Evolutionary conservation across 179 eudicot genomes (phyloP), one percentile per base, ranked within the genome.

Genomic region (Heliamphora pulchella): DNA sequence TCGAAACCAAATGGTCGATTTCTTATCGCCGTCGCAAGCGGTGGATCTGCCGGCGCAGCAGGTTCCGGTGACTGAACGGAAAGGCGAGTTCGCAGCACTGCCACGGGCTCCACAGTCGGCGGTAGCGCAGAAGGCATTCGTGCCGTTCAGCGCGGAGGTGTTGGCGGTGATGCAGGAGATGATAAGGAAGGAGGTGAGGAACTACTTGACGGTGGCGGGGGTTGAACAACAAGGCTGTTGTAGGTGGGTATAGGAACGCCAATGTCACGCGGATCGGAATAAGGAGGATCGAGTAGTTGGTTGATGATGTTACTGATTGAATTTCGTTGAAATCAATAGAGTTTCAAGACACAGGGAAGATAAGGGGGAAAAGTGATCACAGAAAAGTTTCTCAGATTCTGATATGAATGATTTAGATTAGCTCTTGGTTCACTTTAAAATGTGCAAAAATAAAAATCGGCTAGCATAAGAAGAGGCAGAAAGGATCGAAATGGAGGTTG

Each of bases 141-240:
- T 79, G 83, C 85, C 86, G 69, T 85, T 88, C 31, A 85, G 69
- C 18, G 70, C 77, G 66, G 91, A 89, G 83, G 67, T 89, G 75
- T 39, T 85, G 87, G 80, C 81, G 79, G 88, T 85, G 85, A 87
- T 89, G 85, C 89, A 89, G 77, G 91, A 87, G 41, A 89, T 89
- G 91, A 85, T 89, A 67, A 83, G 78, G 85, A 81, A 73, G 54
- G 91, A 89, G 80, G 91, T 89, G 82, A 83, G 91, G 84, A 85
- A 58, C 48, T 89, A 89, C 76, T 85, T 89, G 91, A 76, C 78
- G 50, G 85, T 89, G 91, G 78, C 78, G 50, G 87, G 78, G 6
- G 10, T 80, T n/a, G 77, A 84, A 53, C 78, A 80, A 22, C 79
- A 81, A 84, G 67, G 88, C 78, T 22, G 51, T 51, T 31, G 82